Conservation (phyloP, 768 basidiomycete genomes). For the Hebeloma cylindrosporum region DNA sequence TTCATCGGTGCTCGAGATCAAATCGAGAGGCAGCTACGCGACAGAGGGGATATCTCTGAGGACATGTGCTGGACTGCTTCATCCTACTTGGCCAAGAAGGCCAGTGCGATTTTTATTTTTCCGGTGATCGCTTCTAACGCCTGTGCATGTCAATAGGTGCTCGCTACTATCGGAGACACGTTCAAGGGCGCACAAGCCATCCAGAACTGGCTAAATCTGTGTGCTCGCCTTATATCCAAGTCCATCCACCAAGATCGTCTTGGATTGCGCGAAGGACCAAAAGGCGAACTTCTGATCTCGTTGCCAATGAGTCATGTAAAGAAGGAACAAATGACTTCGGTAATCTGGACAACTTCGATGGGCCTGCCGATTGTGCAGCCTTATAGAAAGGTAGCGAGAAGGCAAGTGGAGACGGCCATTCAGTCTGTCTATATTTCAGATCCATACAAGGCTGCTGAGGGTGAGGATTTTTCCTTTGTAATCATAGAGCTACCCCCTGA, state of each 20-base stretch:
- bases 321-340: constrained; percentile 92
- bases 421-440: constrained; percentile 92
- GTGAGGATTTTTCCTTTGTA: constrained; percentile 30
- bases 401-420: constrained; percentile 80
- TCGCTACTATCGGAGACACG: constrained; percentile 84
- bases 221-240: constrained; percentile 82
- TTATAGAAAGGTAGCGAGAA: constrained; percentile 80
- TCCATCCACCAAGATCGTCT: constrained; percentile 77
- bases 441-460: constrained; percentile 71
- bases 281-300: constrained; percentile 5
- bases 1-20: constrained; percentile 93
- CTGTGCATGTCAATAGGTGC: constrained; percentile 41
- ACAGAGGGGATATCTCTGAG: constrained; percentile 65
- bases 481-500: no score
- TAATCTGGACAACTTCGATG: constrained; percentile 96
- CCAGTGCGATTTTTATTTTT: constrained; percentile 26
- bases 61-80: constrained; percentile 76
- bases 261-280: constrained; percentile 37
- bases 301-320: constrained; percentile 36
- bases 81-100: constrained; percentile 79
- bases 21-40: constrained; percentile 85
- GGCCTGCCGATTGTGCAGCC: constrained; percentile 96
- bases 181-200: constrained; percentile 92
- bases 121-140: not conserved
- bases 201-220: constrained; percentile 85